phyloP scores from a whole-genome alignment of 306 rosid genomes.

The Cicer judaicum region DNA sequence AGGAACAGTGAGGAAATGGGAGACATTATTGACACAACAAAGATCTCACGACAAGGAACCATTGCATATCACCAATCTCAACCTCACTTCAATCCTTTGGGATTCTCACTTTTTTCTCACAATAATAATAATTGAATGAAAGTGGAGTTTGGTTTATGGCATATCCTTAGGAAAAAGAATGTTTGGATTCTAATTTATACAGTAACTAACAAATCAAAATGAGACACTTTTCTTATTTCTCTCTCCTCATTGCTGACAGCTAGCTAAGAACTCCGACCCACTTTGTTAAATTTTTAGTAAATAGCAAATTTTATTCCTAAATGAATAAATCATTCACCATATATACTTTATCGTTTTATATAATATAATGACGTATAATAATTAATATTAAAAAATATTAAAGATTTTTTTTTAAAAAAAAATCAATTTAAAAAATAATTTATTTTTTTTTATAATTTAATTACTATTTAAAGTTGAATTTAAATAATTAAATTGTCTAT shows the following conservation, averaged over 20 bases:
- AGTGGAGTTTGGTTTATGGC: conserved; percentile 54
- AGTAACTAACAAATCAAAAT: conserved; percentile 29
- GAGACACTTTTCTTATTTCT: conserved; percentile 22
- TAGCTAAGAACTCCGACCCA: conserved; percentile 43
- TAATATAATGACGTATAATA: no score
- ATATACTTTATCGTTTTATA: no score
- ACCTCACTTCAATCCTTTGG: conserved; percentile 52
- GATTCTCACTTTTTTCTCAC: conserved; percentile 54
- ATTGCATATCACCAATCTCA: conserved; percentile 53
- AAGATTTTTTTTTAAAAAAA: no score
- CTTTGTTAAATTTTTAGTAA: neutral
- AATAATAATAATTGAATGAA: conserved; percentile 43
- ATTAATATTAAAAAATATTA: no score
- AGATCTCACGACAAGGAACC: conserved; percentile 61
- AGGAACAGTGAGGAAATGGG: conserved; percentile 32
- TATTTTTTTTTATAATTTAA: no score
- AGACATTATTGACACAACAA: conserved; percentile 55
- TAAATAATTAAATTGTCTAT: no score
- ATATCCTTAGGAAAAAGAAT: conserved; percentile 54
- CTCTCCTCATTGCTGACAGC: conserved; percentile 35
- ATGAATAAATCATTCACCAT: no score
- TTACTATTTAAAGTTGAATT: no score
- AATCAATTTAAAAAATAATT: no score
- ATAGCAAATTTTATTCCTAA: no score
- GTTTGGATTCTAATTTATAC: conserved; percentile 59